A percentile compares a stretch with the other conserved stretches of the same genome.
Conservation (phyloP, 805 yeast species). For the Suhomyces vadensis region DNA sequence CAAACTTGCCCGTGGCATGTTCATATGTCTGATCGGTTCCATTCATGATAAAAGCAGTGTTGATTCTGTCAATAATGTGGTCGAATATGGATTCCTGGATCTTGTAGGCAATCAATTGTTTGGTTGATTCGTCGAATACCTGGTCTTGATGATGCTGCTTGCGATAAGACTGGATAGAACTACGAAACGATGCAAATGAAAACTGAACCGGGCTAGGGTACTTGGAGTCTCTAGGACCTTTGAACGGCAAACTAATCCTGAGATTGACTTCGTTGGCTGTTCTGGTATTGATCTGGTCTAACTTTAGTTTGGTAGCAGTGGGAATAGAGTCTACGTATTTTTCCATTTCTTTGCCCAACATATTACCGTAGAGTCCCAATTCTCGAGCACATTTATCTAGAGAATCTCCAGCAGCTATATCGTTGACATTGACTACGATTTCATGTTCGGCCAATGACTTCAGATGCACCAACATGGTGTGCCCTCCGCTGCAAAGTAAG, state of each 20-base stretch:
- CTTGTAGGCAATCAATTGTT: constrained; percentile 53
- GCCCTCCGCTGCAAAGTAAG: constrained; percentile 89
- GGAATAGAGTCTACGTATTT: constrained; percentile 41
- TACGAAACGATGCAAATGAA: constrained; percentile 77
- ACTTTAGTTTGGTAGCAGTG: constrained; percentile 26
- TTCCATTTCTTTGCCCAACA: constrained; percentile 87
- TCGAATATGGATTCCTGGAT: constrained; percentile 67
- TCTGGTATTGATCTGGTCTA: constrained; percentile 20
- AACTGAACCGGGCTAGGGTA: constrained; percentile 43
- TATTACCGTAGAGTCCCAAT: constrained; percentile 74
- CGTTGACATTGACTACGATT: constrained; percentile 71
- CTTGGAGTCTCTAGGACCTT: constrained; percentile 29
- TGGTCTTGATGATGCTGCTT: constrained; percentile 15
- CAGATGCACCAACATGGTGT: constrained; percentile 81
- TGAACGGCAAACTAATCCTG: constrained; percentile 32
- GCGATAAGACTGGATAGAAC: constrained; percentile 46
- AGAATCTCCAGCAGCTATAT: constrained; percentile 92
- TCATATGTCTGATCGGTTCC: constrained; percentile 15
- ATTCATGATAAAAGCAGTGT: constrained; percentile 46
- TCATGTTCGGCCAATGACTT: constrained; percentile 63
- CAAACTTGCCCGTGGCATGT: constrained; percentile 41
- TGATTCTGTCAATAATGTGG: constrained; percentile 69
- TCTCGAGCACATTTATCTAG: constrained; percentile 90
- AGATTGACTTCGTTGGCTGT: constrained; percentile 25
- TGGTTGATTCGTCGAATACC: constrained; percentile 49